Base-by-base conservation (phyloP, 140 eudicot species). In the Ambrosia hybrid region DNA sequence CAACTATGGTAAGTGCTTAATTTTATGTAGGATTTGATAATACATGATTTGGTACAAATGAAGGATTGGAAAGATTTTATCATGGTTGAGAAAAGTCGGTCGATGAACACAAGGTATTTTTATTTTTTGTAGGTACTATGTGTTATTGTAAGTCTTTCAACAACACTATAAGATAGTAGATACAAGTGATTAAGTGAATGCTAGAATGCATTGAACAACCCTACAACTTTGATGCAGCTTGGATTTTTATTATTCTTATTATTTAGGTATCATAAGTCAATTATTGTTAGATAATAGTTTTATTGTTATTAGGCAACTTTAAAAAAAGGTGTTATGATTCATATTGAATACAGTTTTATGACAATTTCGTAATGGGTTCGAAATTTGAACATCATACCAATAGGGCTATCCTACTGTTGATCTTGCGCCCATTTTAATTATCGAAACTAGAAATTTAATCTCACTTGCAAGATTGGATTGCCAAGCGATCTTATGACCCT, bases 361-460 rank as follows among this genome's bases (percentile, higher is more conserved):
- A 14, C 33, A 14, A n/a, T 63, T 63, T 37, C 30, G 6, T 63
- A 63, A 12, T 2, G 33, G 16, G 16, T 61, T 61, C 3, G 10
- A 59, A 59, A 11, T n/a, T 30, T 33, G 15, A 59, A 61, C 39
- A 61, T 13, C 67, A 61, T 34, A 36, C 9, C 67, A 61, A 61
- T 34, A 33, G 67, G 45, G 67, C 67, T 33, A 12, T 21, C 30
- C 30, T 61, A 36, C 46, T 33, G 4, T 11, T 34, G 9, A 61
- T 61, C 2, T 21, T 21, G 30, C 30, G 30, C 30, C 30, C 30
- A 21, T 21, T 21, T 21, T 21, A 21, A 21, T 21, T 21, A 21
- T 61, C 48, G 36, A 61, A 61, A 2, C 2, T 37, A 37, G 30
- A 62, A 13, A 4, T 13, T 6, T n/a, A 62, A 62, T 11, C 49